Conservation (phyloP, 2,329 filamentous ascomycete genomes). For the Tolypocladium guangdongense region DNA sequence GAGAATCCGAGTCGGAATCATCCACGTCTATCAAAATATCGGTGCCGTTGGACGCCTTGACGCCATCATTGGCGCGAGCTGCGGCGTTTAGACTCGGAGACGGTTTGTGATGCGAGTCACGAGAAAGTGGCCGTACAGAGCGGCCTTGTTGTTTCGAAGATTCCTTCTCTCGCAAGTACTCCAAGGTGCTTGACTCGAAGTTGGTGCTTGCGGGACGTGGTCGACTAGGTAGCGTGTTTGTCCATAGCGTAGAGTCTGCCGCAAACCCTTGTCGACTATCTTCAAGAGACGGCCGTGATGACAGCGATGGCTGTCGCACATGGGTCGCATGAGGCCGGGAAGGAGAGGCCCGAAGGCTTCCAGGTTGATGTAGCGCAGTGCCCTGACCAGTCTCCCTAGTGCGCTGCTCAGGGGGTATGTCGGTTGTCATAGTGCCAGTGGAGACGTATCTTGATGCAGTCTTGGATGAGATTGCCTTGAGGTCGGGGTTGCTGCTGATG, state of each 20-base stretch:
- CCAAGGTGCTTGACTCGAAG: slow-evolving; percentile 63
- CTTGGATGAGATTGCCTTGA: slow-evolving; percentile 44
- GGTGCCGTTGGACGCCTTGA: slow-evolving; percentile 53
- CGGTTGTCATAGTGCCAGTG: slow-evolving; percentile 70
- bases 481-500: slow-evolving; percentile 50
- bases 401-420: slow-evolving; percentile 36
- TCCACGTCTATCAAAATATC: slow-evolving; percentile 75
- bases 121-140: slow-evolving; percentile 10
- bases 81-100: slow-evolving; percentile 27
- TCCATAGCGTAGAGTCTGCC: slow-evolving; percentile 10
- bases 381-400: slow-evolving; percentile 11
- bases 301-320: slow-evolving; percentile 9
- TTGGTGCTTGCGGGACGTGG: slow-evolving; percentile 73
- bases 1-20: slow-evolving; percentile 43
- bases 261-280: slow-evolving; percentile 9
- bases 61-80: slow-evolving; percentile 15
- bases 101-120: slow-evolving; percentile 15
- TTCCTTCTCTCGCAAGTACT: slow-evolving; percentile 72
- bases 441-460: slow-evolving; percentile 33
- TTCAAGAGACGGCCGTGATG: slow-evolving; percentile 10
- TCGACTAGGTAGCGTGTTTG: slow-evolving; percentile 30
- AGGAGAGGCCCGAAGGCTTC: slow-evolving; percentile 1
- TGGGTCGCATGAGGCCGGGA: slow-evolving; percentile 14
- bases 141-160: slow-evolving; percentile 29
- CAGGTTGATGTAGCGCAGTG: slow-evolving; percentile 4